Percentiles rank a stretch among this genome's conserved stretches.
These are phyloP conservation scores for Abelmoschus esculentus DNA, from an alignment of 345 rosid genomes.

Conservation along the genomic window DNA sequence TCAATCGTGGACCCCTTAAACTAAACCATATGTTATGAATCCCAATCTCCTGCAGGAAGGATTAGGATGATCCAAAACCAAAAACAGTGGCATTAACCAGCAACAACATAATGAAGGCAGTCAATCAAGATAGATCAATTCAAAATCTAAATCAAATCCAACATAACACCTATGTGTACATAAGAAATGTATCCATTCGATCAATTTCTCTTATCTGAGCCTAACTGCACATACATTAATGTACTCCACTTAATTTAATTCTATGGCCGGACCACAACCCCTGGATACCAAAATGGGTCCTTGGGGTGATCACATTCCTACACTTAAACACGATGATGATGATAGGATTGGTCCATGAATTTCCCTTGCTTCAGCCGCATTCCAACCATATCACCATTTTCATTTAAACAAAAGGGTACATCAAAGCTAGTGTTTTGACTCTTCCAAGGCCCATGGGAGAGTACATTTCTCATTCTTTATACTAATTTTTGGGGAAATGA, in stretches of 20 bases:
- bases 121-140: no score
- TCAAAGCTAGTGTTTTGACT: neutral
- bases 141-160: neutral
- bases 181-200: neutral
- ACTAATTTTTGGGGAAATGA: no score
- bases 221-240: no score
- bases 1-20: neutral
- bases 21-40: neutral
- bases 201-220: neutral
- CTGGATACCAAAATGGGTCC: neutral
- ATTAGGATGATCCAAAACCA: no score
- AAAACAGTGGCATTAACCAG: no score
- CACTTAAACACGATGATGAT: neutral
- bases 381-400: no score
- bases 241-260: neutral
- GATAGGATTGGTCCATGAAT: neutral
- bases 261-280: neutral
- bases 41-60: no score
- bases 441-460: no score
- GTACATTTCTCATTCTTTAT: no score
- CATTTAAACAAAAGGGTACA: no score
- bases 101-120: no score
- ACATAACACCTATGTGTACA: neutral
- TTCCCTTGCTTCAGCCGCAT: no score
- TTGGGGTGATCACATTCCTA: neutral